phyloP scores from a whole-genome alignment of 768 basidiomycete species.

The Gautieria morchelliformis region DNA sequence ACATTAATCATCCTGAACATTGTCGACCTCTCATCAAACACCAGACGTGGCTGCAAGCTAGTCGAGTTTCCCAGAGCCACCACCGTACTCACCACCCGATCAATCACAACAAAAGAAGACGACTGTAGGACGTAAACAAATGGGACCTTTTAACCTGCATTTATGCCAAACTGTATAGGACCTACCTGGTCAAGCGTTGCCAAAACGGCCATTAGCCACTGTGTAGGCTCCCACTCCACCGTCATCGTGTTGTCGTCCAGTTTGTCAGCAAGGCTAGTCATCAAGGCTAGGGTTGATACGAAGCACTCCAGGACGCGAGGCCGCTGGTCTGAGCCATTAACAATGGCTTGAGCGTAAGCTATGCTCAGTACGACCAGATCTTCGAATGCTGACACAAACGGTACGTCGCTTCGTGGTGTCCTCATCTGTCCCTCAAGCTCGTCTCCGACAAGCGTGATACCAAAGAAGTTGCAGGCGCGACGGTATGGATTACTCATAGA shows the following conservation, averaged over 20 bases:
- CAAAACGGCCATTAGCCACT: slow-evolving; percentile 55
- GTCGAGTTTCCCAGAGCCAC: slow-evolving; percentile 45
- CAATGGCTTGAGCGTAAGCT: slow-evolving; percentile 26
- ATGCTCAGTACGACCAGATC: slow-evolving; percentile 39
- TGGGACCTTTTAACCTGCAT: background rate
- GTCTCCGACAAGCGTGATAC: slow-evolving; percentile 21
- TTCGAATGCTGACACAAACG: slow-evolving; percentile 51
- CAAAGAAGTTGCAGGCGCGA: slow-evolving; percentile 59
- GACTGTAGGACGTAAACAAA: slow-evolving; percentile 26
- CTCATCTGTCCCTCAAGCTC: slow-evolving; percentile 6
- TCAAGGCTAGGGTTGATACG: slow-evolving; percentile 39
- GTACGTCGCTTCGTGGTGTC: slow-evolving; percentile 27
- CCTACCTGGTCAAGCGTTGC: slow-evolving; percentile 44
- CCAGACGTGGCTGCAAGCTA: slow-evolving; percentile 41
- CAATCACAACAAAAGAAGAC: slow-evolving; percentile 57
- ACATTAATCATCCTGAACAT: slow-evolving; percentile 52
- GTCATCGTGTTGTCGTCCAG: slow-evolving; percentile 24
- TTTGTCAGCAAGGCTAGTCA: slow-evolving; percentile 40
- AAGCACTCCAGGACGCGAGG: slow-evolving; percentile 17
- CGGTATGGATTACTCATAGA: slow-evolving; percentile 29
- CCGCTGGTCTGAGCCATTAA: background rate
- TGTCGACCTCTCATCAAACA: slow-evolving; percentile 43
- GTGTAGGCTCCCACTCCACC: slow-evolving; percentile 49
- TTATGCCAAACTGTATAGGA: background rate
- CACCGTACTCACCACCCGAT: slow-evolving; percentile 48